Evolutionary conservation across 1,284 basidiomycete genomes (phyloP).

Genomic region (Rhizoctonia solani): DNA sequence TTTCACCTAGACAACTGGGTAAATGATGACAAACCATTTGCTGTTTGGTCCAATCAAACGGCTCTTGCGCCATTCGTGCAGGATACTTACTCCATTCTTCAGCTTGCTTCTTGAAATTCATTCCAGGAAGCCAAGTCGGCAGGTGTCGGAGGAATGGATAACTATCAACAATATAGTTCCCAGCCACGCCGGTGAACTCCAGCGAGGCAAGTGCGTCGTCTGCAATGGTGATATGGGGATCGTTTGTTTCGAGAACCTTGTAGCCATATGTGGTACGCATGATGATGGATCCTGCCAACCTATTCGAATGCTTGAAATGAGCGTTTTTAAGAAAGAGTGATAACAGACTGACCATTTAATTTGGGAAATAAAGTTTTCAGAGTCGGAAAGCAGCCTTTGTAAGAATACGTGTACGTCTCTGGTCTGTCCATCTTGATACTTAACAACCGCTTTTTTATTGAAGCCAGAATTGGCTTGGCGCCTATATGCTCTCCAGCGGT

Average conservation of each 20-base stretch:
- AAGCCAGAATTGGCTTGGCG: slow-evolving; percentile 7
- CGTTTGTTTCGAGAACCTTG: neutral
- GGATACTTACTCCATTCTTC: neutral
- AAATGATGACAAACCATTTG: neutral
- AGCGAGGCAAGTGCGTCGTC: neutral
- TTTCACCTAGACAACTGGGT: neutral
- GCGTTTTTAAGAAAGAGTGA: neutral
- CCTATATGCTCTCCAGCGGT: neutral
- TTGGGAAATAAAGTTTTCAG: neutral
- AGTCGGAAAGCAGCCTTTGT: neutral
- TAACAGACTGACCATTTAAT: neutral
- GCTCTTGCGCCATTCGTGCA: neutral
- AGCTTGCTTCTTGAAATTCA: slow-evolving; percentile 14
- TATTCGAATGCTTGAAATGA: neutral
- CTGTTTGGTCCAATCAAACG: slow-evolving; percentile 4
- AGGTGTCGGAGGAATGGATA: slow-evolving; percentile 7
- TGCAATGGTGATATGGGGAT: neutral
- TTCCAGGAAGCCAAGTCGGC: slow-evolving; percentile 33
- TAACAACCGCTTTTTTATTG: neutral
- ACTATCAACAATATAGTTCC: neutral
- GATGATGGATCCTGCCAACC: neutral
- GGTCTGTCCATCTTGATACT: slow-evolving; percentile 1
- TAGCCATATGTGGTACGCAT: slow-evolving; percentile 10
- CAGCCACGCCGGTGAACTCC: neutral
- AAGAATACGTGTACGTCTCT: slow-evolving; percentile 4